These are phyloP conservation scores for Neospora caninum DNA, from an alignment of 169 alveolate species.

Conservation along the genomic window DNA sequence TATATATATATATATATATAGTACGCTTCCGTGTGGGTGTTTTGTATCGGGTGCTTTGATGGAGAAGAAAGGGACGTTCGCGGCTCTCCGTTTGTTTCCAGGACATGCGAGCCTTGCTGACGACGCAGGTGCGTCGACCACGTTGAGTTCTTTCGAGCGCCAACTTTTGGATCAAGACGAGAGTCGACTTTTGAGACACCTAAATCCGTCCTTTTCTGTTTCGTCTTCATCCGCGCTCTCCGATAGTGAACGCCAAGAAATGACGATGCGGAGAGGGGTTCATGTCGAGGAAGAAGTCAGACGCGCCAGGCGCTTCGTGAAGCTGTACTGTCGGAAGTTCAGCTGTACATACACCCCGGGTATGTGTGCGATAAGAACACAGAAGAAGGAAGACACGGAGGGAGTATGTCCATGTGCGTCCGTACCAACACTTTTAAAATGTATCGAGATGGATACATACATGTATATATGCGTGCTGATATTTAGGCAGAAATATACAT, in stretches of 20 bases:
- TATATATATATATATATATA: too few species aligned
- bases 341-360: constrained; percentile 22
- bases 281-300: not conserved
- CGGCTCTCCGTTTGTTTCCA: too few species aligned
- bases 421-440: too few species aligned
- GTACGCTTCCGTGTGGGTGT: too few species aligned
- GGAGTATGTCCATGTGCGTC: not conserved
- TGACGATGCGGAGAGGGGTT: not conserved
- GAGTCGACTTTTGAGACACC: not conserved
- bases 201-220: not conserved
- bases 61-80: too few species aligned
- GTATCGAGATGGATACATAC: too few species aligned
- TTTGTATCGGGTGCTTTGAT: too few species aligned
- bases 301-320: not conserved
- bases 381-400: not conserved
- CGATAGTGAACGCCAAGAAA: not conserved
- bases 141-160: not conserved
- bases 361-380: not conserved
- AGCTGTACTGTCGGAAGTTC: not conserved
- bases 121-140: not conserved
- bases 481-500: not conserved
- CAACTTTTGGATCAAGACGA: not conserved
- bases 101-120: too few species aligned
- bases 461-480: not conserved
- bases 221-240: not conserved